These are phyloP conservation scores for Talaromyces islandicus DNA, from an alignment of 2,329 filamentous ascomycete species.

Conservation along the genomic window DNA sequence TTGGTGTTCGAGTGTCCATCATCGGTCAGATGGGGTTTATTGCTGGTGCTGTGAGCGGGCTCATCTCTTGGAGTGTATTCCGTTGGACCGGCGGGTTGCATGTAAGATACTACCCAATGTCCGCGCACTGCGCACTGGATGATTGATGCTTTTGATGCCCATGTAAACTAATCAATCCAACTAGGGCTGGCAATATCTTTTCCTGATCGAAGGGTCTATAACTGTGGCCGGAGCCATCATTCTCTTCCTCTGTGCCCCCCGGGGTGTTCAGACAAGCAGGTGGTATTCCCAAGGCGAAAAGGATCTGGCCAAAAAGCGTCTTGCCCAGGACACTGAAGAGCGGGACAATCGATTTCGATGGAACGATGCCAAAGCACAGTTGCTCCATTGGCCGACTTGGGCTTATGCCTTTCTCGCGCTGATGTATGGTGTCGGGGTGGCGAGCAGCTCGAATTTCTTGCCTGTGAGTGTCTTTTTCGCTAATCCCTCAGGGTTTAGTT, in stretches of 20 bases:
- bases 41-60: conserved; percentile 15
- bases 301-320: background rate
- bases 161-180: background rate
- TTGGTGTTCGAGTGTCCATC: conserved; percentile 39
- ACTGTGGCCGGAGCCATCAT: conserved; percentile 2
- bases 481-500: background rate
- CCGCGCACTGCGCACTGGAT: too few relatives aligned
- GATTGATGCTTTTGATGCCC: too few relatives aligned
- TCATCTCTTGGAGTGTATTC: conserved; percentile 5
- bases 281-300: background rate
- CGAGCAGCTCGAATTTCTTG: conserved; percentile 9
- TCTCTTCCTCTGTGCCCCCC: background rate
- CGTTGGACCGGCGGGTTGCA: conserved; percentile 3
- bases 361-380: background rate
- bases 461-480: background rate
- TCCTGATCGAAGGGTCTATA: conserved; percentile 7
- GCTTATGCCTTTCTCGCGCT: conserved; percentile 1
- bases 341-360: background rate
- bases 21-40: conserved; percentile 40
- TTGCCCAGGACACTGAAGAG: background rate
- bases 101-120: too few relatives aligned
- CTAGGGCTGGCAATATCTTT: conserved; percentile 7
- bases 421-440: conserved; percentile 2
- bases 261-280: background rate
- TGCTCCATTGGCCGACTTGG: conserved; percentile 2